Base-by-base conservation (phyloP, 1,139 yeast genomes). In the Magnusiomyces paraingens region DNA sequence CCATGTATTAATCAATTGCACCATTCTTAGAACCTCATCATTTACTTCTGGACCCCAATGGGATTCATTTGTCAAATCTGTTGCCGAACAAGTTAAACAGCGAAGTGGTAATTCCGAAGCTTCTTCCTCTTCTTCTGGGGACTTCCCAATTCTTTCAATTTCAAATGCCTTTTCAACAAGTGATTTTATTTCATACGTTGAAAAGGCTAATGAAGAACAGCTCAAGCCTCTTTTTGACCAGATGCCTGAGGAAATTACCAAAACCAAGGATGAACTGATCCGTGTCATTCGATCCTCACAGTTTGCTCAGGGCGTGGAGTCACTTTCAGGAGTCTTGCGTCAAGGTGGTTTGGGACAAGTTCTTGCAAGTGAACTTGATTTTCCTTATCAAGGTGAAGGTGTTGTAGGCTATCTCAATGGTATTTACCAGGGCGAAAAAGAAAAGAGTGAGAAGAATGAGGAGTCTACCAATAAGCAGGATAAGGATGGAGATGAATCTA, bases 361-460 rank as follows among this genome's bases (percentile, higher is more conserved):
- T 40, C 73, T 83, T 51, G 73, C 86, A 3, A 76, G 73, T 55
- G 75, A 80, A 49, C 71, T 82, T 53, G 79, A 77, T 35, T 73
- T 73, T 60, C 76, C 73, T 6, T 83, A 82, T 60, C 57, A 68
- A 21, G 86, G 86, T 2, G 86, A 82, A 63, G 87, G 87, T 0
- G 70, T 82, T 21, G 78, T 73, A 51, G 78, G 77, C 14, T 81
- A 81, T 58, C 67, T 83, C 55, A 64, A 69, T 41, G 83, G 83
- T 3, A 46, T 52, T 15, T 36, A 47, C 42, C 22, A 22, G 21
- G 20, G 49, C 32, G 29, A 35, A 5, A 26, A 55, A 15, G 49
- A 47, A 36, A 39, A 45, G 8, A 22, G 50, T 1, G 69, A 77
- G n/a, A 69, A 82, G 57, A 58, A 58, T 47, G 54, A 56, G 22